Conservation (phyloP, 1,139 yeast genomes). For the Protomyces gravidus region DNA sequence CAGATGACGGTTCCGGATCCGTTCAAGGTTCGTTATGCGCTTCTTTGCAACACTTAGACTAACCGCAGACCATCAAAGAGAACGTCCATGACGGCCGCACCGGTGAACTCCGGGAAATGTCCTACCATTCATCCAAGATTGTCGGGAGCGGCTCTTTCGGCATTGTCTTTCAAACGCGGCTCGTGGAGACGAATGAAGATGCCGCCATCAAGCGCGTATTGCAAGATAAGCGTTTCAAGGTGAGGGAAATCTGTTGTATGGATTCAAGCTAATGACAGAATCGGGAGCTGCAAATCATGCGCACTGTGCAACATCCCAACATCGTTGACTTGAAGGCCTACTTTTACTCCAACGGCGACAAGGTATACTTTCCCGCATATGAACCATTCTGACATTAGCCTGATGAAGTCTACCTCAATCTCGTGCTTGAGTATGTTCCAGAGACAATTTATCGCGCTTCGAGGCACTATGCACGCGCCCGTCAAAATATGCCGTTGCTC, state of each 20-base stretch:
- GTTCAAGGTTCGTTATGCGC: background rate
- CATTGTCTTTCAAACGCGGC: slow-evolving; percentile 82
- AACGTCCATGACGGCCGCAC: slow-evolving; percentile 71
- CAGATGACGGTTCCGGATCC: slow-evolving; percentile 1
- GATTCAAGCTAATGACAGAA: slow-evolving; percentile 42
- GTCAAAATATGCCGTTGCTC: slow-evolving; percentile 74
- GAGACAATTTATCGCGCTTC: slow-evolving; percentile 90
- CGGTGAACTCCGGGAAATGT: slow-evolving; percentile 57
- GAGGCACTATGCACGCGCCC: slow-evolving; percentile 73
- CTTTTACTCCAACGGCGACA: slow-evolving; percentile 70
- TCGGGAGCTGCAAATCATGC: slow-evolving; percentile 94
- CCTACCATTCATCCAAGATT: slow-evolving; percentile 72
- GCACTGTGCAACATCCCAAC: slow-evolving; percentile 76
- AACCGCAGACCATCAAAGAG: slow-evolving; percentile 54
- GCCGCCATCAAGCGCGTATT: slow-evolving; percentile 93
- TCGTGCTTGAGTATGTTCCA: slow-evolving; percentile 87
- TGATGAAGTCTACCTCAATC: slow-evolving; percentile 77
- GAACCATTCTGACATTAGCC: slow-evolving; percentile 28
- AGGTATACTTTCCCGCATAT: slow-evolving; percentile 36
- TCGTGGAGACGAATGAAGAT: slow-evolving; percentile 62
- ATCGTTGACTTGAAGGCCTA: slow-evolving; percentile 84
- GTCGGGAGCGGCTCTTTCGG: slow-evolving; percentile 98
- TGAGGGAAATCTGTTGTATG: slow-evolving; percentile 5
- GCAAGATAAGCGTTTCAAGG: slow-evolving; percentile 88
- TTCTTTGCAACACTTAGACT: slow-evolving; percentile 34